phyloP scores from a whole-genome alignment of 116 monocot genomes.

The Phalaenopsis hybrid region DNA sequence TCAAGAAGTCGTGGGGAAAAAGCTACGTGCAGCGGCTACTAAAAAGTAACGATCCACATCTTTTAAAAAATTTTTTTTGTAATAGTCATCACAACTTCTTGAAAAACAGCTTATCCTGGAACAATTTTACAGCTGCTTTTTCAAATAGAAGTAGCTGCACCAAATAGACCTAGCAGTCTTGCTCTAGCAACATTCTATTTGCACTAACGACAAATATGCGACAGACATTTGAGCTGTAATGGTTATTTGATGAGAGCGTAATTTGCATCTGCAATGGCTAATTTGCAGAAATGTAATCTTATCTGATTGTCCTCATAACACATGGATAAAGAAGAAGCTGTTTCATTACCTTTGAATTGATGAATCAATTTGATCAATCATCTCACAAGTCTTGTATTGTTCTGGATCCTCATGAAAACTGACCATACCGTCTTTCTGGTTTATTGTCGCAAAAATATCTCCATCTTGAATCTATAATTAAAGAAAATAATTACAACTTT shows the following conservation, averaged over 20 bases:
- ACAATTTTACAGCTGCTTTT: too few species aligned
- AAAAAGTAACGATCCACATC: too few species aligned
- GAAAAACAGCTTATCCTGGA: too few species aligned
- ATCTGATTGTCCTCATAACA: not conserved
- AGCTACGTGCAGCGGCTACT: too few species aligned
- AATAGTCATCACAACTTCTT: too few species aligned
- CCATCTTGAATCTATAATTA: constrained; percentile 85
- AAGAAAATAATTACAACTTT: not conserved
- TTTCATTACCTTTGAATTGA: constrained; percentile 73
- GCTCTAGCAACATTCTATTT: too few species aligned
- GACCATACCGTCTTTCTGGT: constrained; percentile 99
- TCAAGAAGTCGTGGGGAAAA: too few species aligned
- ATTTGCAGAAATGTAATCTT: not conserved
- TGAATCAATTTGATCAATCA: constrained; percentile 72
- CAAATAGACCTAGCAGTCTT: too few species aligned
- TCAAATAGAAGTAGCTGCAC: too few species aligned
- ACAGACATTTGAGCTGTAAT: not conserved
- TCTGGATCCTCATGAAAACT: constrained; percentile 98
- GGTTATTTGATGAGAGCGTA: not conserved
- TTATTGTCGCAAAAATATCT: constrained; percentile 93
- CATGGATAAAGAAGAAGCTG: not conserved
- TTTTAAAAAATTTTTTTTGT: too few species aligned
- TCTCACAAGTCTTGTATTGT: constrained; percentile 84
- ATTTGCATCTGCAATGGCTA: not conserved
- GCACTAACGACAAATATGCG: too few species aligned